A percentile compares a stretch with the other conserved stretches of the same genome.
These are phyloP conservation scores for Candolleomyces efflorescens DNA, from an alignment of 768 basidiomycete species.

Conservation along the genomic window DNA sequence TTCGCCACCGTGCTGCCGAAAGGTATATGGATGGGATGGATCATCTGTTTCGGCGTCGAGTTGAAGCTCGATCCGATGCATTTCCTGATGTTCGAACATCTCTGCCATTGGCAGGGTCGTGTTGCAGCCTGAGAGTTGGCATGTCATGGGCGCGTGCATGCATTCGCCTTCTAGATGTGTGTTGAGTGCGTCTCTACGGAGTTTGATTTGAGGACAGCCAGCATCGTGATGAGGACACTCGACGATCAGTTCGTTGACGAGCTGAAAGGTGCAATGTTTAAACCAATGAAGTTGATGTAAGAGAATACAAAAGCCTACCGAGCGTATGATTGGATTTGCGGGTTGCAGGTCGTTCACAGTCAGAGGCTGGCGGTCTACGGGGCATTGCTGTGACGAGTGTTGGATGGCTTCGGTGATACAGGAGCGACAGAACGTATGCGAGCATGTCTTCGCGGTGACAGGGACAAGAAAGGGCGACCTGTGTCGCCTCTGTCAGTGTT, in stretches of 20 bases:
- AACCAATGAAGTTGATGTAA: neutral
- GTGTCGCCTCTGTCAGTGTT: neutral
- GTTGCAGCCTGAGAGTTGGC: neutral
- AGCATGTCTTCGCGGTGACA: slow-evolving; percentile 62
- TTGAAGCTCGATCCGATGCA: neutral
- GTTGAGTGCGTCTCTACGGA: slow-evolving; percentile 61
- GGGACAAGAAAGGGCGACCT: slow-evolving; percentile 76
- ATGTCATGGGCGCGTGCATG: slow-evolving; percentile 24
- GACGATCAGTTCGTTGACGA: slow-evolving; percentile 79
- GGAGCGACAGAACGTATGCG: slow-evolving; percentile 80
- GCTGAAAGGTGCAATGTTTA: slow-evolving; percentile 32
- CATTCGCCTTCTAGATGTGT: slow-evolving; percentile 62
- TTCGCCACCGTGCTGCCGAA: neutral
- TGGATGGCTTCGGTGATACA: slow-evolving; percentile 69
- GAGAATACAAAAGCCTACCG: slow-evolving; percentile 40
- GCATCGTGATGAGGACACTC: slow-evolving; percentile 58
- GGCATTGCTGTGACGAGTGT: slow-evolving; percentile 63
- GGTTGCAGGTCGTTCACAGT: slow-evolving; percentile 50
- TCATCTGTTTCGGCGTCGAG: neutral
- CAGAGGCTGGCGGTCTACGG: slow-evolving; percentile 75
- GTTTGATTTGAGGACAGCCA: slow-evolving; percentile 55
- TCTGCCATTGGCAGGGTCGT: slow-evolving; percentile 30
- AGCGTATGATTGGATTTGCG: slow-evolving; percentile 72
- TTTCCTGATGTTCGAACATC: slow-evolving; percentile 77
- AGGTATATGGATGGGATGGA: neutral